A percentile compares a stretch with the other conserved stretches of the same genome.
Conservation (phyloP, 2,329 filamentous ascomycete species). For the Pestalotiopsis sp. region DNA sequence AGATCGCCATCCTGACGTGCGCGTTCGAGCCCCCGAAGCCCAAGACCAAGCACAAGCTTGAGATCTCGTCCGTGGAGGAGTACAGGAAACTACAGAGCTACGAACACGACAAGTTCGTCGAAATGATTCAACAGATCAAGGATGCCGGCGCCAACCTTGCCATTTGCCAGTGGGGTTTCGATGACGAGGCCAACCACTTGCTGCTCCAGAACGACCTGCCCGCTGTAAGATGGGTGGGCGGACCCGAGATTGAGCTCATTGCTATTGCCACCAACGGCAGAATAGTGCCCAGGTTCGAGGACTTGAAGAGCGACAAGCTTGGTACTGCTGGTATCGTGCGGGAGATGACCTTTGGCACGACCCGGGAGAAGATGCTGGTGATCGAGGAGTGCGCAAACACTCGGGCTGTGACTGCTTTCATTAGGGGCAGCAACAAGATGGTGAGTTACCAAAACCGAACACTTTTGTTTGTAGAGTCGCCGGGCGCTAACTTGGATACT, state of each 20-base stretch:
- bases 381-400: slow-evolving; percentile 99
- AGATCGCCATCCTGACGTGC: slow-evolving; percentile 96
- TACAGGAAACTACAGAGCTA: slow-evolving; percentile 98
- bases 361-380: slow-evolving; percentile 98
- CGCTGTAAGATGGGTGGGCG: slow-evolving; percentile 96
- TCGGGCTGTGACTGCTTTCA: slow-evolving; percentile 92
- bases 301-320: slow-evolving; percentile 87
- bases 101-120: slow-evolving; percentile 92
- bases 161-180: slow-evolving; percentile 99
- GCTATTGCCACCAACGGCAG: slow-evolving; percentile 98
- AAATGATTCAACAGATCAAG: slow-evolving; percentile 99
- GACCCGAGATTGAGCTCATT: slow-evolving; percentile 96
- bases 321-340: slow-evolving; percentile 87
- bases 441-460: slow-evolving; percentile 47
- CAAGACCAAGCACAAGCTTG: slow-evolving; percentile 99
- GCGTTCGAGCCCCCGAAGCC: slow-evolving; percentile 99
- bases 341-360: slow-evolving; percentile 96
- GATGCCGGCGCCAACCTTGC: slow-evolving; percentile 95
- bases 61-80: slow-evolving; percentile 95
- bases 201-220: slow-evolving; percentile 95
- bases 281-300: slow-evolving; percentile 96
- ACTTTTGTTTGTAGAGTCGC: not conserved
- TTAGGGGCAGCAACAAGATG: slow-evolving; percentile 99
- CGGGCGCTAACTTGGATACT: slow-evolving; percentile 17
- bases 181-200: slow-evolving; percentile 97